A percentile compares a stretch with the other conserved stretches of the same genome.
phyloP scores from a whole-genome alignment of 1,139 yeast species.

The Suhomyces ambrosiae region DNA sequence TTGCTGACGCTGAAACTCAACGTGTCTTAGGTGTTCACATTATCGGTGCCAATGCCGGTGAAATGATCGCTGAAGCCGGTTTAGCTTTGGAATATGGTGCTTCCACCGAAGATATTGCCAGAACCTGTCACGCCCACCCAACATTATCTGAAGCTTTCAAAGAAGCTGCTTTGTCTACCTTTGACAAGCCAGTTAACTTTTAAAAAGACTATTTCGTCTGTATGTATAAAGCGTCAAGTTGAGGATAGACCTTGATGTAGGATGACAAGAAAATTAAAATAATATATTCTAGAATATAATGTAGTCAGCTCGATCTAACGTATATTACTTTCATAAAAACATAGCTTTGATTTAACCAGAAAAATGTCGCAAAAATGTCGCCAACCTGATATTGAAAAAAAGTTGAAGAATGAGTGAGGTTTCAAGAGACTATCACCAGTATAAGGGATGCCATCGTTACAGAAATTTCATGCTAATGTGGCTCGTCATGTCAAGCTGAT shows the following conservation, averaged over 20 bases:
- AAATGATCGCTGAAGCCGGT: slow-evolving; percentile 98
- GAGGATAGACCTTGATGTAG: not conserved
- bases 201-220: slow-evolving; percentile 29
- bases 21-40: slow-evolving; percentile 96
- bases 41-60: slow-evolving; percentile 98
- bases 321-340: no score
- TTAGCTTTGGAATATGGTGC: slow-evolving; percentile 99
- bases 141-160: slow-evolving; percentile 97
- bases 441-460: slow-evolving; percentile 42
- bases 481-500: slow-evolving; percentile 49
- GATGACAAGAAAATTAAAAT: not conserved
- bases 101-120: slow-evolving; percentile 93
- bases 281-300: not conserved
- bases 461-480: slow-evolving; percentile 47
- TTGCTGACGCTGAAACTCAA: slow-evolving; percentile 97
- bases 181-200: slow-evolving; percentile 85
- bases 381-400: slow-evolving; percentile 1
- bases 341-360: no score
- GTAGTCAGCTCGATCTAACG: no score
- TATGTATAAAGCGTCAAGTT: slow-evolving; percentile 4
- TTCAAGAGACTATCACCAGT: not conserved
- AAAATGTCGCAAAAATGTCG: slow-evolving; percentile 10
- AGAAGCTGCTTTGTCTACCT: slow-evolving; percentile 95
- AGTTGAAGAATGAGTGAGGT: slow-evolving; percentile 1
- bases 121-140: slow-evolving; percentile 99